Conservation (phyloP, 345 rosid species). For the Salix brachista region DNA sequence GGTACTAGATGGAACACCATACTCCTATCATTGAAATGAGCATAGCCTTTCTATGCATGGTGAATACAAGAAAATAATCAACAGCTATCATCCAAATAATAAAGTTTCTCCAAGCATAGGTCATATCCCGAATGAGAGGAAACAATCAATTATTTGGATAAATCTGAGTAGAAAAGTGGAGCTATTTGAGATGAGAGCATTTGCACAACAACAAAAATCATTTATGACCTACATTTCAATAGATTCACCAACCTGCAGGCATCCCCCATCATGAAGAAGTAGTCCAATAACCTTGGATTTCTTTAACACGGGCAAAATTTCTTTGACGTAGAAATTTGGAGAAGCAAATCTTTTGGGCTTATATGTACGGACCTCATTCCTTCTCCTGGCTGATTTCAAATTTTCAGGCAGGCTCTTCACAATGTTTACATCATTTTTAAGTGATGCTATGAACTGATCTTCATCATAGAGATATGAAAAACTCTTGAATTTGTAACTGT, state of each 20-base stretch:
- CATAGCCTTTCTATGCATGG: neutral
- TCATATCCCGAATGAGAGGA: neutral
- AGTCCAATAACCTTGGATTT: constrained; percentile 71
- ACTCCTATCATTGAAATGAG: neutral
- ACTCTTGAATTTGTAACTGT: constrained; percentile 85
- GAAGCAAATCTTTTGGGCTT: constrained; percentile 78
- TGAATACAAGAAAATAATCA: neutral
- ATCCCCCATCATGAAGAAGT: constrained; percentile 78
- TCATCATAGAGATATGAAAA: constrained; percentile 92
- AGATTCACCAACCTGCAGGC: constrained; percentile 63
- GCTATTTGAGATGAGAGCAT: neutral
- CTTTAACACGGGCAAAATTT: constrained; percentile 71
- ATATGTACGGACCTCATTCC: constrained; percentile 61
- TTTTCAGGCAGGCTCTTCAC: constrained; percentile 69
- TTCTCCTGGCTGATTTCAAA: constrained; percentile 73
- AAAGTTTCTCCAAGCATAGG: neutral
- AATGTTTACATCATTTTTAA: constrained; percentile 68
- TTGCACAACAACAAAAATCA: neutral
- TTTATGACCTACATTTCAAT: neutral
- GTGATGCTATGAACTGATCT: constrained; percentile 89
- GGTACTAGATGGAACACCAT: too few relatives aligned
- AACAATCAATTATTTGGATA: neutral
- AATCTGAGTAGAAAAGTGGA: neutral
- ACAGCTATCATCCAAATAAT: neutral
- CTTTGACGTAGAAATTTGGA: constrained; percentile 64